Evolutionary conservation across 2,329 filamentous ascomycete species (phyloP), one percentile per base, ranked within the genome.

Genomic region (Tolypocladium sp.): DNA sequence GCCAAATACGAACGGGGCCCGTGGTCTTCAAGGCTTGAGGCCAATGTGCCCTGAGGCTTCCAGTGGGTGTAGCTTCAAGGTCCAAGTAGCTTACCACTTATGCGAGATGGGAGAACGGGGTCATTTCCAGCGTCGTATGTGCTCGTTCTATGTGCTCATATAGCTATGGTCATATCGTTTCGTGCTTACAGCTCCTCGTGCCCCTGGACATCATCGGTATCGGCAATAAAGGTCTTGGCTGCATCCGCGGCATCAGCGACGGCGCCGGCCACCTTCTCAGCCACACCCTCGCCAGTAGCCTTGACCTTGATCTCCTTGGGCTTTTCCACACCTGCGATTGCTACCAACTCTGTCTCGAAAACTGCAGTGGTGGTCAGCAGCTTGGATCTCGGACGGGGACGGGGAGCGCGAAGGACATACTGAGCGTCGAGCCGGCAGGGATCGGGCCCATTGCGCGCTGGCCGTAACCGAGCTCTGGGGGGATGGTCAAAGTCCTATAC

Each of bases 281-380:
- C 67, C 2, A 55, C 38, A 5, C 53, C 59, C 44, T 68, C 62
- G 51, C 65, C 64, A 22, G 61, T 65, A 30, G 64, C 57, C 62
- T 69, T 68, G 6, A 51, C 52, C 59, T 69, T 64, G 55, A 68
- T 68, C 65, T 77, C 76, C 59, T 74, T 74, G 55, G 74, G 70
- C 22, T 68, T 70, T 15, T 72, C 71, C 35, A 93, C 89, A 37
- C 92, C 92, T 20, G 86, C 79, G 69, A 97, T 97, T 59, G 83
- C 87, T 68, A 97, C 79, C 65, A 97, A 79, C 76, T 96, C 91
- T 53, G 92, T 96, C 79, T 96, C 91, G 71, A 97, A 97, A 57
- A 97, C 85, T 89, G 67, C 53, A 58, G 51, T 57, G 49, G 5
- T 25, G 54, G 59, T 68, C 59, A 65, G 63, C 55, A 56, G 60